Evolutionary conservation across 768 basidiomycete species (phyloP), one percentile per base, ranked within the genome.

Genomic region (Tulasnella sp.): DNA sequence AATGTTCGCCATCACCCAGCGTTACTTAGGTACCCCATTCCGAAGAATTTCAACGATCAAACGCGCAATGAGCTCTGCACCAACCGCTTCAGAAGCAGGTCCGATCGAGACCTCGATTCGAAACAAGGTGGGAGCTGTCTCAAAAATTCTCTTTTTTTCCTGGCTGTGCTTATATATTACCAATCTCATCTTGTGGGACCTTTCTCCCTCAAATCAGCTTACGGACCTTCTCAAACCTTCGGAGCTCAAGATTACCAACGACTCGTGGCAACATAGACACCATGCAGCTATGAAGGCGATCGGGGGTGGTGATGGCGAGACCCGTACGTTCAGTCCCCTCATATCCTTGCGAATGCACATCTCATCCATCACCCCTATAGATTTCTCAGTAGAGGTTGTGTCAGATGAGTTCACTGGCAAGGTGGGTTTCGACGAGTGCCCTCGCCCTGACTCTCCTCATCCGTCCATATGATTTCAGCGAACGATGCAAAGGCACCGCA

Each of bases 191-290:
- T 11, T 12, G 22, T 39, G 22, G 49, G 42, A 6, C 67, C 34
- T 34, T 49, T 29, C 5, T 25, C 38, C 25, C 22, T 2, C 8
- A 3, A 42, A 64, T n/a, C 34, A 78, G 93, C 84, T 95, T 79
- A 88, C 85, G 74, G 81, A 83, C 64, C 84, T 88, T 71, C 85
- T 95, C 74, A 84, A 85, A 79, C 93, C 93, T 25, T 83, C 86
- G 74, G 85, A 86, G 80, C 85, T 95, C 81, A 85, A 81, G 74
- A 90, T 95, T 81, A 86, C 86, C 42, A 95, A 95, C 83, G 91
- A 95, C 80, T 94, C 93, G 72, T 90, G 89, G 88, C 86, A 92
- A 84, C 93, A 95, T 83, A 88, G 91, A 80, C 91, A 94, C 84
- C 93, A 95, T 84, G 87, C 87, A 75, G 86, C 93, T 68, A 95